These are phyloP conservation scores for Odontarrhena argentea DNA, from an alignment of 345 rosid genomes.

Conservation along the genomic window DNA sequence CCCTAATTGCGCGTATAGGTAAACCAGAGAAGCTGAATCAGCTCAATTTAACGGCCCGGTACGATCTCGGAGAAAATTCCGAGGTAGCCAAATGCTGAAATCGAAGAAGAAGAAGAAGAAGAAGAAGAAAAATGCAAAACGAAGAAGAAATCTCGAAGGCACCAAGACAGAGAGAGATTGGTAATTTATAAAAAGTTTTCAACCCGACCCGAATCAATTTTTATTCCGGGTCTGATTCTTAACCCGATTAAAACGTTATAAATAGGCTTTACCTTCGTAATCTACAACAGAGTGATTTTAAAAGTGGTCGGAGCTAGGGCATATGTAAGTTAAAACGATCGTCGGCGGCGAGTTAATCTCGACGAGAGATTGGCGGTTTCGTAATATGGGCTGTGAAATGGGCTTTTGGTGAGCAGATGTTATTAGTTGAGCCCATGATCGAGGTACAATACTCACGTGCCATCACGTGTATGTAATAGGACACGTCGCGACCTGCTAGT, in stretches of 20 bases:
- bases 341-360: background rate
- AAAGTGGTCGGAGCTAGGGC: background rate
- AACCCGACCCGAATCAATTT: constrained; percentile 36
- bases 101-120: constrained; percentile 7
- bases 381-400: background rate
- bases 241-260: constrained; percentile 2
- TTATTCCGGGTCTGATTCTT: constrained; percentile 13
- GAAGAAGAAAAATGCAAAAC: background rate
- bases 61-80: constrained; percentile 22
- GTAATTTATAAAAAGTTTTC: constrained; percentile 22
- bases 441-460: background rate
- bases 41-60: constrained; percentile 18
- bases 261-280: background rate
- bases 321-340: background rate
- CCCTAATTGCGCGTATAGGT: constrained; percentile 21
- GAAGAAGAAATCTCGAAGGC: constrained; percentile 24
- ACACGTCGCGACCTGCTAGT: background rate
- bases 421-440: background rate
- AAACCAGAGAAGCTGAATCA: constrained; percentile 22
- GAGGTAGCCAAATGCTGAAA: constrained; percentile 18
- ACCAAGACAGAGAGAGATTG: constrained; percentile 1
- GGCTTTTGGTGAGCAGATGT: background rate
- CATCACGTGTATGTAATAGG: too few species aligned
- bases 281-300: background rate
- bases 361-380: too few species aligned